A percentile compares a stretch with the other conserved stretches of the same genome.
Evolutionary conservation across 83 land plant species (phyloP).

Genomic region (Isoetes engelmannii): DNA sequence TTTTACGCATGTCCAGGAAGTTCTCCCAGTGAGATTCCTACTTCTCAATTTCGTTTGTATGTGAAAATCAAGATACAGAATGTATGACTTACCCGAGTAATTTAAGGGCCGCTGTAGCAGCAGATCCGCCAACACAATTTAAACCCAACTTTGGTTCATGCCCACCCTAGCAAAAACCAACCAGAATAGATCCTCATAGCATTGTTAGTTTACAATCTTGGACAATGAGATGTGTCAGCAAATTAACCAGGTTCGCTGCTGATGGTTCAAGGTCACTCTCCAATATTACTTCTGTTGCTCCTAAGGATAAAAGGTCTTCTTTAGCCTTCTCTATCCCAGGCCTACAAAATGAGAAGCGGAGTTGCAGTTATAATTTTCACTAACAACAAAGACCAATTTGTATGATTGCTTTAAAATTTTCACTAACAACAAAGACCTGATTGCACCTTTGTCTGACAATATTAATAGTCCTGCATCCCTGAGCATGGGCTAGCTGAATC

Average conservation of each 20-base stretch:
- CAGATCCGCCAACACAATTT: conserved; percentile 92
- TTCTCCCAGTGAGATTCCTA: too few relatives aligned
- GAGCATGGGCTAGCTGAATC: conserved; percentile 67
- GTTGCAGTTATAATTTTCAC: too few relatives aligned
- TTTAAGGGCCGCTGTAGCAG: conserved; percentile 82
- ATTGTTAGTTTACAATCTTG: conserved; percentile 3
- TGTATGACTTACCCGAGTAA: conserved; percentile 55
- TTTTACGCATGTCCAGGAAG: too few relatives aligned
- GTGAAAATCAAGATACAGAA: not conserved
- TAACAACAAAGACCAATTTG: not conserved
- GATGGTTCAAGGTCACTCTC: conserved; percentile 63
- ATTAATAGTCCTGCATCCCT: conserved; percentile 61
- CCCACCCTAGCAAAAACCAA: conserved; percentile 29
- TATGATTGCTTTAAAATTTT: not conserved
- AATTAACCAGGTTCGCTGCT: conserved; percentile 60
- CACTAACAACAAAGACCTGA: not conserved
- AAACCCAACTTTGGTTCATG: conserved; percentile 76
- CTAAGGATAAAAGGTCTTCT: conserved; percentile 57
- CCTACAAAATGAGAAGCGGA: conserved; percentile 22
- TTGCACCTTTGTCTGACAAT: conserved; percentile 89
- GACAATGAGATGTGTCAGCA: not conserved
- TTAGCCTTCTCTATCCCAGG: conserved; percentile 58
- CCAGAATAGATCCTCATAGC: not conserved
- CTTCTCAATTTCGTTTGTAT: not conserved
- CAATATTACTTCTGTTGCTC: conserved; percentile 68